A percentile compares a stretch with the other conserved stretches of the same genome.
These are phyloP conservation scores for Podochytrium sp. DNA, from an alignment of 192 early-diverging fungal species.

Conservation along the genomic window DNA sequence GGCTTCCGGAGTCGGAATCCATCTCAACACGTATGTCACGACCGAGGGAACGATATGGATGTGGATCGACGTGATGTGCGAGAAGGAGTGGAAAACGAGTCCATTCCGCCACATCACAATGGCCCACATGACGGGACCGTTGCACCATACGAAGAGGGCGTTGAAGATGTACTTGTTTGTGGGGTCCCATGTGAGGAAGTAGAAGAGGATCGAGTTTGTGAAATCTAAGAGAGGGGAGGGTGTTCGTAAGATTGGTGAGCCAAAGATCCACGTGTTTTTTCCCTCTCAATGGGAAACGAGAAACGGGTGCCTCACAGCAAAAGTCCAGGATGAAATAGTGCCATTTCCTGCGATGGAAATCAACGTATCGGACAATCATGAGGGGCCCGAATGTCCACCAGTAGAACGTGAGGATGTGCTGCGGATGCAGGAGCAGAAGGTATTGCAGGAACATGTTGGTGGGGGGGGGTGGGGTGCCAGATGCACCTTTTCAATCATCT, in stretches of 20 bases:
- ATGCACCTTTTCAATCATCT: slow-evolving; percentile 17
- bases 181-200: slow-evolving; percentile 1
- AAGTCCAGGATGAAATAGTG: slow-evolving; percentile 32
- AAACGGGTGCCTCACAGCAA: slow-evolving; percentile 13
- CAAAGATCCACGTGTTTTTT: not conserved
- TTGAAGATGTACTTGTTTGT: not conserved
- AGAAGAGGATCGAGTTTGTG: slow-evolving; percentile 20
- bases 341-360: slow-evolving; percentile 28
- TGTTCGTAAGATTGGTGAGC: not conserved
- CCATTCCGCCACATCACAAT: slow-evolving; percentile 26
- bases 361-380: slow-evolving; percentile 27
- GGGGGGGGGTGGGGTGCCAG: not conserved
- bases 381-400: slow-evolving; percentile 7
- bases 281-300: not conserved
- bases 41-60: slow-evolving; percentile 24
- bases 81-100: slow-evolving; percentile 29
- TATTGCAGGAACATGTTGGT: not conserved
- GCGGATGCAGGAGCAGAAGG: not conserved
- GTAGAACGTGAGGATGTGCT: not conserved
- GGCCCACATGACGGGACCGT: slow-evolving; percentile 26
- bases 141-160: slow-evolving; percentile 15
- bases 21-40: slow-evolving; percentile 21
- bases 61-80: slow-evolving; percentile 19
- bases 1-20: not conserved
- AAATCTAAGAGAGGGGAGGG: not conserved